Base-by-base conservation (phyloP, 192 early-diverging fungal genomes). In the Entomortierella lignicola region DNA sequence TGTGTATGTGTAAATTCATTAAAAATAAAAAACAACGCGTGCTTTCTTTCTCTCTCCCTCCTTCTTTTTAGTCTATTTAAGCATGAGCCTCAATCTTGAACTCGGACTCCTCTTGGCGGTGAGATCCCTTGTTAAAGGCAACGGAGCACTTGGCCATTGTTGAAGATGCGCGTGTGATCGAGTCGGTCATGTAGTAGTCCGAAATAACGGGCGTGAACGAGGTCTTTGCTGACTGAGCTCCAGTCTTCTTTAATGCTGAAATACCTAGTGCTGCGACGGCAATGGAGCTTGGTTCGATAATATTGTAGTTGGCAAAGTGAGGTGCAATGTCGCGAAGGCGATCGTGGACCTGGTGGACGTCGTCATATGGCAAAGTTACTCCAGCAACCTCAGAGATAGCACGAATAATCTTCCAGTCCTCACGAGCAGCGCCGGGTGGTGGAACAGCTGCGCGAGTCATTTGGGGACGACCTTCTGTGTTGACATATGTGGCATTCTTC, bases 321-420 rank as follows among this genome's bases (percentile, higher is more conserved):
- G 98, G 98, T 29, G 94, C 89, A 69, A 99, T 84, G 50, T 98
- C 94, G 48, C 83, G 85, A 85, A 98, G 89, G 57, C 98, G 94
- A 34, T 89, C 85, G n/a, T 96, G 92, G 61, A 99, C 85, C 26
- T 91, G 84, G 4, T 82, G 64, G 13, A 95, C 77, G 72, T 98
- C 94, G 68, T 99, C 95, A 77, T 99, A 99, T 25, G 96, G 92
- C 32, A 99, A 84, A 8, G 92, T 82, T 18, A 89, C 82, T 0
- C 95, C 96, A 32, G 91, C 85, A n/a, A 95, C 85, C 83, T 99
- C 96, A 5, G 96, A 96, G 34, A 99, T 83, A 5, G 98, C 98
- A 47, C 98, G 95, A 51, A 99, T 86, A 60, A 99, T 97, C 91
- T 97, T 98, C 98, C 98, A 99, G 88, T 99, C 98, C 68, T 98